Evolutionary conservation across 2,329 filamentous ascomycete species (phyloP).

Genomic region (Talaromyces sp.): DNA sequence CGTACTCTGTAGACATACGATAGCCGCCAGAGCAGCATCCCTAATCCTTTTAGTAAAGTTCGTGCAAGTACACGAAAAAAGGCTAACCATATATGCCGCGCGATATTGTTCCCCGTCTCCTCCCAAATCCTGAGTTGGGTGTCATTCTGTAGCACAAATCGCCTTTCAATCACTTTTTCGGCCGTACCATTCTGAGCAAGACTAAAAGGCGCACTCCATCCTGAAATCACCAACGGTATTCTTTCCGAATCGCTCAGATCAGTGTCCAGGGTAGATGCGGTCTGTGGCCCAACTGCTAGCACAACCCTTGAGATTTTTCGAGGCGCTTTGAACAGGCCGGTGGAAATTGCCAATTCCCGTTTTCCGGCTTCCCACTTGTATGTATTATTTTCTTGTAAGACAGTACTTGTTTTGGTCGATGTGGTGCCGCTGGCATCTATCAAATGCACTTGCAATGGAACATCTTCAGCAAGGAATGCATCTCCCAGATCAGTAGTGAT

Average conservation of each 20-base stretch:
- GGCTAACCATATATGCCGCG: constrained; percentile 65
- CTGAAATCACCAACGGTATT: constrained; percentile 52
- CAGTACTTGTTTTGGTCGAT: constrained; percentile 9
- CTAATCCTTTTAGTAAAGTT: constrained; percentile 21
- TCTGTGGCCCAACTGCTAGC: constrained; percentile 26
- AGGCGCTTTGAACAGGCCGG: constrained; percentile 27
- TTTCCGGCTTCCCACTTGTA: constrained; percentile 34
- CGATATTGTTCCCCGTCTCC: constrained; percentile 70
- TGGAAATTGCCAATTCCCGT: constrained; percentile 32
- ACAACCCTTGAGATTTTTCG: constrained; percentile 26
- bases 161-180: constrained; percentile 55
- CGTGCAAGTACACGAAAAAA: background rate
- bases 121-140: constrained; percentile 57
- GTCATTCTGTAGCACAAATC: constrained; percentile 45
- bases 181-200: constrained; percentile 41
- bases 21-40: constrained; percentile 60
- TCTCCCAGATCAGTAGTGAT: constrained; percentile 69
- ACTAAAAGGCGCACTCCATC: constrained; percentile 52
- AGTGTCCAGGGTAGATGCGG: constrained; percentile 18
- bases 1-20: constrained; percentile 50
- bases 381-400: constrained; percentile 23
- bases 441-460: constrained; percentile 30
- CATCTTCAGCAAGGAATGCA: constrained; percentile 53
- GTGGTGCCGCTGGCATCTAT: constrained; percentile 21
- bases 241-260: constrained; percentile 22